A percentile compares a stretch with the other conserved stretches of the same genome.
These are phyloP conservation scores for Rosellinia necatrix DNA, from an alignment of 2,329 filamentous ascomycete genomes.

Conservation along the genomic window DNA sequence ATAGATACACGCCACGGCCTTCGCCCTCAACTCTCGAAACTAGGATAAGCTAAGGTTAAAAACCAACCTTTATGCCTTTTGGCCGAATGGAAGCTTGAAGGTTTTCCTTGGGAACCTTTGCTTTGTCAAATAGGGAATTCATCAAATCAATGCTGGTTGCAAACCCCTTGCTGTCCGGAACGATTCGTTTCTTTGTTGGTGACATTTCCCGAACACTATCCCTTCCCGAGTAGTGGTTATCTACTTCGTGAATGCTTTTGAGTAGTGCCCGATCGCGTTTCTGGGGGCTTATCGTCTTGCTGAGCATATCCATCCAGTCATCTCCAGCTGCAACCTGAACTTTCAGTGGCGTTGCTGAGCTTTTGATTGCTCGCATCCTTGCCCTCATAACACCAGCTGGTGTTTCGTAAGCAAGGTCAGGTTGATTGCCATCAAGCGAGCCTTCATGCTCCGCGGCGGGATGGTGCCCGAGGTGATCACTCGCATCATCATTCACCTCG, in stretches of 20 bases:
- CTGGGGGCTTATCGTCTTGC: constrained; percentile 89
- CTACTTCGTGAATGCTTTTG: constrained; percentile 63
- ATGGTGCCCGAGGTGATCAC: constrained; percentile 75
- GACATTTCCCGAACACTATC: constrained; percentile 36
- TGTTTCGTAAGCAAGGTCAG: constrained; percentile 53
- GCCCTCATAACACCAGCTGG: constrained; percentile 67
- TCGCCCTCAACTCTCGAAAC: constrained; percentile 5
- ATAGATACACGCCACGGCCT: constrained; percentile 31
- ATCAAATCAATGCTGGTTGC: constrained; percentile 92
- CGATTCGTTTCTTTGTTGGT: constrained; percentile 43
- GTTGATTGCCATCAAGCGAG: constrained; percentile 57
- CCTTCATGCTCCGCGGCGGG: constrained; percentile 74
- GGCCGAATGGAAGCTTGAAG: constrained; percentile 55
- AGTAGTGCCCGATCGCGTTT: constrained; percentile 86
- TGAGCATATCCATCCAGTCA: constrained; percentile 92
- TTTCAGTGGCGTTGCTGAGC: constrained; percentile 60
- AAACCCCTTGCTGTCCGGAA: constrained; percentile 67
- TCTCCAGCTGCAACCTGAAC: constrained; percentile 70
- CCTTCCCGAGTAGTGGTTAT: constrained; percentile 53
- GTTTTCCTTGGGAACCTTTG: constrained; percentile 62
- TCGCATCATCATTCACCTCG: constrained; percentile 74
- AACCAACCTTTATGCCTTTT: constrained; percentile 86
- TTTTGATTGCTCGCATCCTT: constrained; percentile 66
- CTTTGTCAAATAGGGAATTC: constrained; percentile 87
- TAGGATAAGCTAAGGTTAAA: constrained; percentile 40